Evolutionary conservation across 768 basidiomycete species (phyloP).

Genomic region (Russula griseocarnosa): DNA sequence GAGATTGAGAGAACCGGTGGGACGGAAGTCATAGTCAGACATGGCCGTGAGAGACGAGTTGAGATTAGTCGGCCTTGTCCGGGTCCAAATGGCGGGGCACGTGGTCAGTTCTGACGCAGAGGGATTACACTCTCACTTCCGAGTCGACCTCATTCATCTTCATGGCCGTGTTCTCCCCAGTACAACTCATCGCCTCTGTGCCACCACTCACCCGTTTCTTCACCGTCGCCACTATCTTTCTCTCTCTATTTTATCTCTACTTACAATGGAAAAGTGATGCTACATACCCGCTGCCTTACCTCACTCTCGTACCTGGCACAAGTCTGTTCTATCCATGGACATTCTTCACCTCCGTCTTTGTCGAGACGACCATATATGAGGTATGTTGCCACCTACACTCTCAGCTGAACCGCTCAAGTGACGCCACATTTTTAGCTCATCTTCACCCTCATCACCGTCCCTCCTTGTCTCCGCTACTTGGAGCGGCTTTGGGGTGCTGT

Average conservation of each 20-base stretch:
- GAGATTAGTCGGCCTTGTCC: background rate
- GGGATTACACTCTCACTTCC: too few relatives aligned
- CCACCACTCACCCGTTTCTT: slow-evolving; percentile 77
- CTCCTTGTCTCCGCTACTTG: slow-evolving; percentile 81
- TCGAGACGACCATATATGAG: slow-evolving; percentile 81
- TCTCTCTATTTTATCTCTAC: slow-evolving; percentile 61
- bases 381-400: slow-evolving; percentile 44
- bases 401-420: slow-evolving; percentile 10
- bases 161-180: slow-evolving; percentile 79
- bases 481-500: slow-evolving; percentile 91
- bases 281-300: slow-evolving; percentile 51
- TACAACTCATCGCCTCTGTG: slow-evolving; percentile 63
- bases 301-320: slow-evolving; percentile 77
- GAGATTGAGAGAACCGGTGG: slow-evolving; percentile 85
- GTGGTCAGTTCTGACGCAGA: background rate
- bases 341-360: slow-evolving; percentile 80
- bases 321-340: slow-evolving; percentile 91
- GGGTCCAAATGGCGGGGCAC: background rate
- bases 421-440: slow-evolving; percentile 53
- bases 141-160: background rate
- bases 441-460: slow-evolving; percentile 70
- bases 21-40: slow-evolving; percentile 82
- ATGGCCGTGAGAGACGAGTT: slow-evolving; percentile 39
- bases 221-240: slow-evolving; percentile 54
- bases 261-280: slow-evolving; percentile 50